Conservation (phyloP, 176 grass and related monocot species). For the Oryza longistaminata region DNA sequence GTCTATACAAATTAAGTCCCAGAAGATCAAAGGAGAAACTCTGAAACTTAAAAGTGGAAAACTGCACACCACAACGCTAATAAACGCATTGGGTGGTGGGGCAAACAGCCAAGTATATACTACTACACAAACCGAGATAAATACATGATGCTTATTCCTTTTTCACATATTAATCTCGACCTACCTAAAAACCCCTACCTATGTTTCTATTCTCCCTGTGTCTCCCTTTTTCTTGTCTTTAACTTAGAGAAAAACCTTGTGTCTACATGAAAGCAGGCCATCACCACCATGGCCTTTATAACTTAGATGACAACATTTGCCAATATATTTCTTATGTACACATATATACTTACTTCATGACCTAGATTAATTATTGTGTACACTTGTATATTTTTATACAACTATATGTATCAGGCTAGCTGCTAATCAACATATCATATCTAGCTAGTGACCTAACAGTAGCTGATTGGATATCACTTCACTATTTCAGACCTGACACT, state of each 20-base stretch:
- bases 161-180: slow-evolving; percentile 57
- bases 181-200: slow-evolving; percentile 38
- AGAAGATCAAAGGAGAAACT: not conserved
- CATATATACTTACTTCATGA: not conserved
- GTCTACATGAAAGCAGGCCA: slow-evolving; percentile 31
- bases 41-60: slow-evolving; percentile 2
- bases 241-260: slow-evolving; percentile 2
- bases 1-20: slow-evolving; percentile 36
- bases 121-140: slow-evolving; percentile 53
- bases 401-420: slow-evolving; percentile 36
- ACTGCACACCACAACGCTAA: slow-evolving; percentile 53
- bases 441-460: slow-evolving; percentile 30
- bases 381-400: slow-evolving; percentile 23
- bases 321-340: slow-evolving; percentile 48
- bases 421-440: slow-evolving; percentile 24
- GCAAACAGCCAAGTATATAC: slow-evolving; percentile 27
- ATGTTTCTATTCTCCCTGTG: slow-evolving; percentile 3
- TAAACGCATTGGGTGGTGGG: slow-evolving; percentile 52
- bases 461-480: slow-evolving; percentile 31
- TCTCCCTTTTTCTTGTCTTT: slow-evolving; percentile 4
- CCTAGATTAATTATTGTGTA: slow-evolving; percentile 45
- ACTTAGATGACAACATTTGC: slow-evolving; percentile 22
- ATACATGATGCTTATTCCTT: slow-evolving; percentile 39
- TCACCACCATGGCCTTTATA: not conserved
- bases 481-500: slow-evolving; percentile 31